These are phyloP conservation scores for Monosporascus sp. DNA, from an alignment of 2,329 filamentous ascomycete genomes.

Conservation along the genomic window DNA sequence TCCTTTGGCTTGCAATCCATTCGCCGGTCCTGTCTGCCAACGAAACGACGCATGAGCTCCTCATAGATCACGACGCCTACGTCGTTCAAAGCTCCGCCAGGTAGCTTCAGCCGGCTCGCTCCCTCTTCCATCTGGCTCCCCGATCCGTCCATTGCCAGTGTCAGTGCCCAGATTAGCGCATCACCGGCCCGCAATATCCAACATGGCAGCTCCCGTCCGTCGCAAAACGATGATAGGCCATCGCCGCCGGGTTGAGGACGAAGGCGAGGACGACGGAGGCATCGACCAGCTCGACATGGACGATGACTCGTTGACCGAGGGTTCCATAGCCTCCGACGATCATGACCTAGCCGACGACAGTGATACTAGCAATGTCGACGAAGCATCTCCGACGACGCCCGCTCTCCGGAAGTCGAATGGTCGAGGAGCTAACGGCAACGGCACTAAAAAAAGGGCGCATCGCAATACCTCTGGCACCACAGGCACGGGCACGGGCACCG, in stretches of 20 bases:
- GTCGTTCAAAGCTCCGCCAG: slow-evolving; percentile 20
- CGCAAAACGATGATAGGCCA: slow-evolving; percentile 63
- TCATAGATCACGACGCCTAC: slow-evolving; percentile 24
- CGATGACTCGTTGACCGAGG: slow-evolving; percentile 62
- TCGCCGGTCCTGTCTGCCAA: slow-evolving; percentile 16
- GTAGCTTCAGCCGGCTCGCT: slow-evolving; percentile 9
- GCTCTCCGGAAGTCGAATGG: slow-evolving; percentile 22
- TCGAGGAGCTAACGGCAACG: slow-evolving; percentile 28
- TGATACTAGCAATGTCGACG: slow-evolving; percentile 59
- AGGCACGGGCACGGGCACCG: slow-evolving; percentile 20
- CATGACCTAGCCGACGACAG: slow-evolving; percentile 55
- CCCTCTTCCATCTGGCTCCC: slow-evolving; percentile 1
- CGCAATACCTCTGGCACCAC: slow-evolving; percentile 22
- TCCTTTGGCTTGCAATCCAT: slow-evolving; percentile 1
- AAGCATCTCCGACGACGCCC: slow-evolving; percentile 45
- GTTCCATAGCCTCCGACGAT: slow-evolving; percentile 58
- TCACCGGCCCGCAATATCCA: slow-evolving; percentile 15
- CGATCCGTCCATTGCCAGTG: slow-evolving; percentile 7
- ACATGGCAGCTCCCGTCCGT: slow-evolving; percentile 47
- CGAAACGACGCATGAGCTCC: slow-evolving; percentile 21
- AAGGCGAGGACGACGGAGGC: slow-evolving; percentile 63
- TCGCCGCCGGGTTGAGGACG: slow-evolving; percentile 64
- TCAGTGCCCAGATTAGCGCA: slow-evolving; percentile 5
- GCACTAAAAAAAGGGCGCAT: slow-evolving; percentile 22
- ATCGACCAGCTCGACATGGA: slow-evolving; percentile 52